phyloP scores from a whole-genome alignment of 2,329 filamentous ascomycete species.

The Grosmannia huntii region DNA sequence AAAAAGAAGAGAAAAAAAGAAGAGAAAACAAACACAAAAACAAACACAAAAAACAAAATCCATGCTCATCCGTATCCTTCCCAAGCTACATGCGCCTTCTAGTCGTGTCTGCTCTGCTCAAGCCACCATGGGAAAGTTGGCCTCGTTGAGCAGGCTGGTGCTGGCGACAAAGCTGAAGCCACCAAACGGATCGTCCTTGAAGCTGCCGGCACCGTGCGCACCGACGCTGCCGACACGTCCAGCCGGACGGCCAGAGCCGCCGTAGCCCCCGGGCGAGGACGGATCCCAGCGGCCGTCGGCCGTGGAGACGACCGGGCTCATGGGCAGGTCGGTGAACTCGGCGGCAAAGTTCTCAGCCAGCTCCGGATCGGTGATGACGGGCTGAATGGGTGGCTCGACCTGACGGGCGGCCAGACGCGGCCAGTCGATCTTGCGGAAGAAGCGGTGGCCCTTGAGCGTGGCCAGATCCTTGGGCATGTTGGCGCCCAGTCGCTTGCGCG shows the following conservation, averaged over 20 bases:
- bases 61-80: neutral
- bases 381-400: slow-evolving; percentile 77
- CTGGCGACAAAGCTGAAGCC: slow-evolving; percentile 53
- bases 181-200: slow-evolving; percentile 46
- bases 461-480: slow-evolving; percentile 81
- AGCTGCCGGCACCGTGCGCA: too few species aligned
- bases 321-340: slow-evolving; percentile 79
- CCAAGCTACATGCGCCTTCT: neutral
- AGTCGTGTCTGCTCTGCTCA: neutral
- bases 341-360: slow-evolving; percentile 89
- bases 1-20: too few species aligned
- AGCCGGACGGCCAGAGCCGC: neutral
- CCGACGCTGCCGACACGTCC: slow-evolving; percentile 14
- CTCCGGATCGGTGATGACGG: slow-evolving; percentile 89
- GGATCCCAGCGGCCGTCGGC: slow-evolving; percentile 9
- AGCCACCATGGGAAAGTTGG: slow-evolving; percentile 20
- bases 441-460: slow-evolving; percentile 81
- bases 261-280: neutral
- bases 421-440: slow-evolving; percentile 97
- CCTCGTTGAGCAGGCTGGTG: slow-evolving; percentile 39
- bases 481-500: slow-evolving; percentile 74
- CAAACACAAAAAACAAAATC: too few species aligned
- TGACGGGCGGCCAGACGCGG: slow-evolving; percentile 70
- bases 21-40: too few species aligned
- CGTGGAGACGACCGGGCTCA: slow-evolving; percentile 55